Percentiles rank a stretch among this genome's conserved stretches.
These are phyloP conservation scores for Vaccinium corymbosum DNA, from an alignment of 148 eudicot genomes.

Conservation along the genomic window DNA sequence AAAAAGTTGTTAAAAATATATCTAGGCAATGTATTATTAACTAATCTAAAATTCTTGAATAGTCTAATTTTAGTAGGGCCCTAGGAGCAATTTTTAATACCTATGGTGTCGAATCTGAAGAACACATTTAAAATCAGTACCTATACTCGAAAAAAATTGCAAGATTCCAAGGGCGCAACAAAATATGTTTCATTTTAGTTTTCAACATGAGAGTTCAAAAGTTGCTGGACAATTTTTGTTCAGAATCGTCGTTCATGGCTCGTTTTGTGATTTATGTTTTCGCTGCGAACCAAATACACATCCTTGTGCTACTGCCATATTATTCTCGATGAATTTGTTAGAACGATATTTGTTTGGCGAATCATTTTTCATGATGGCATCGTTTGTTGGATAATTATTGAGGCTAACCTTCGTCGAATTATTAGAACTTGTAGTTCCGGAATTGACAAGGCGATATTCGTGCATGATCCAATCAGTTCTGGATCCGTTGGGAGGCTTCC, in stretches of 20 bases:
- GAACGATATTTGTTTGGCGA: not conserved
- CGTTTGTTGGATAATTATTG: not conserved
- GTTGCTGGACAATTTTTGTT: too few relatives aligned
- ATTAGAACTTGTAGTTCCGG: not conserved
- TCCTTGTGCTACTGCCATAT: too few relatives aligned
- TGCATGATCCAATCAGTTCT: conserved; percentile 68
- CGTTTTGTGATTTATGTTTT: not conserved
- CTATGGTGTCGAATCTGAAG: too few relatives aligned
- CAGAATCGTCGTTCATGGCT: not conserved
- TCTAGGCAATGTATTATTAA: not conserved
- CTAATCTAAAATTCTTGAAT: too few relatives aligned
- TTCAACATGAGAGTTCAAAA: too few relatives aligned
- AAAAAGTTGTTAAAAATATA: not conserved
- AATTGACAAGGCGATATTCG: conserved; percentile 46
- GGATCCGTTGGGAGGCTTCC: conserved; percentile 37
- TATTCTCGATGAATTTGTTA: not conserved
- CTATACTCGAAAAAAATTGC: too few relatives aligned
- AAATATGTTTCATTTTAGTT: too few relatives aligned
- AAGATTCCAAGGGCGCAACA: too few relatives aligned
- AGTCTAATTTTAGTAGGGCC: too few relatives aligned
- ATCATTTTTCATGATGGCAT: not conserved
- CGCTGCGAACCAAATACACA: not conserved
- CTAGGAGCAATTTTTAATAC: too few relatives aligned
- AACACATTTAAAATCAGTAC: too few relatives aligned
- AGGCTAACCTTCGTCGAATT: conserved; percentile 19